phyloP scores from a whole-genome alignment of 768 basidiomycete genomes.

The Inosperma sp. region DNA sequence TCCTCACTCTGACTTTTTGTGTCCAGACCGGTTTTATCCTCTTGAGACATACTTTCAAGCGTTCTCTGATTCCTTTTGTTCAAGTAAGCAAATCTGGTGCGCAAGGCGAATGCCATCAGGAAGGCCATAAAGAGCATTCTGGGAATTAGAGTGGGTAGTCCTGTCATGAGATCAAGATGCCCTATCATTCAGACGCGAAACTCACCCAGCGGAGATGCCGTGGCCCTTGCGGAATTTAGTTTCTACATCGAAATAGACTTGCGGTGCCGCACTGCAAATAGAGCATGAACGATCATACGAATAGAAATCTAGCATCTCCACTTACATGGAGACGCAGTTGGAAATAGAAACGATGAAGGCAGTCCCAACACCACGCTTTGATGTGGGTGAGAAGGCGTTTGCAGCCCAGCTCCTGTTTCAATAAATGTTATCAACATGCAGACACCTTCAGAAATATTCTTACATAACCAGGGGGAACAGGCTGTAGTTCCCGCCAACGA shows the following conservation, averaged over 20 bases:
- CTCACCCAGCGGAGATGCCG: conserved; percentile 50
- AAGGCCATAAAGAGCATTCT: conserved; percentile 46
- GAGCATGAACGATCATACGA: not conserved
- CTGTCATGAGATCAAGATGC: not conserved
- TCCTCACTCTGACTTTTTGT: no score
- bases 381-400: conserved; percentile 54
- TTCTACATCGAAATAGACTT: conserved; percentile 51
- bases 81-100: conserved; percentile 38
- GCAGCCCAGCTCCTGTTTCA: conserved; percentile 52
- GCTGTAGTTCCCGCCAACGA: conserved; percentile 51
- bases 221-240: conserved; percentile 51
- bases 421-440: not conserved
- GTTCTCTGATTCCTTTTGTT: conserved; percentile 38
- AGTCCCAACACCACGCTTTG: conserved; percentile 56
- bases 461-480: conserved; percentile 57
- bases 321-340: conserved; percentile 54
- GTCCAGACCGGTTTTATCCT: conserved; percentile 28
- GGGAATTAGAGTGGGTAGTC: not conserved
- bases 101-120: conserved; percentile 38
- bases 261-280: conserved; percentile 45
- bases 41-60: conserved; percentile 25
- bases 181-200: not conserved
- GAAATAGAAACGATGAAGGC: conserved; percentile 58
- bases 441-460: conserved; percentile 14
- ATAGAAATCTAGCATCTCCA: not conserved